Conservation (phyloP, 345 rosid species). For the Nephelium lappaceum region DNA sequence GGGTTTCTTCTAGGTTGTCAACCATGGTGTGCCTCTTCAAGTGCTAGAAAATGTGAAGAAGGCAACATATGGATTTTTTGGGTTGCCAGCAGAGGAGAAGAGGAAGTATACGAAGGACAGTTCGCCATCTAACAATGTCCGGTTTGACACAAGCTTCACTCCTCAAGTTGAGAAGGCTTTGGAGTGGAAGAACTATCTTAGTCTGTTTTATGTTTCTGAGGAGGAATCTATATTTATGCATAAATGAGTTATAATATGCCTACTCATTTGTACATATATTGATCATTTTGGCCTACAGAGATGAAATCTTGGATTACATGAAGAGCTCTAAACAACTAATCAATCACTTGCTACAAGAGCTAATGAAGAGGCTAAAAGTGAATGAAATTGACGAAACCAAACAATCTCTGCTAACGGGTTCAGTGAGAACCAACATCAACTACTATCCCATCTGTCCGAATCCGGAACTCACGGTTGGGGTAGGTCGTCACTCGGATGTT, state of each 20-base stretch:
- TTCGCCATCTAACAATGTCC: slow-evolving; percentile 25
- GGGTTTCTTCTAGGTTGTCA: slow-evolving; percentile 54
- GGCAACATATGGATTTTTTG: slow-evolving; percentile 46
- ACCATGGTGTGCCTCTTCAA: slow-evolving; percentile 49
- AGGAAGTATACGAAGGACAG: slow-evolving; percentile 34
- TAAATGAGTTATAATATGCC: too few species aligned
- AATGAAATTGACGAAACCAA: slow-evolving; percentile 25
- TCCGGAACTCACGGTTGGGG: slow-evolving; percentile 26
- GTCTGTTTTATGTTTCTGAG: slow-evolving; percentile 23
- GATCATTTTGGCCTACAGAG: slow-evolving; percentile 7
- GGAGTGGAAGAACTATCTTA: slow-evolving; percentile 32
- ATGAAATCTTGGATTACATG: slow-evolving; percentile 26
- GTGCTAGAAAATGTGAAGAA: slow-evolving; percentile 39
- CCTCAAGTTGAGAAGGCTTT: slow-evolving; percentile 26
- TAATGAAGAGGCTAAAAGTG: slow-evolving; percentile 27
- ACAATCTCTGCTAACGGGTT: slow-evolving; percentile 25
- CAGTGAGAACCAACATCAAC: slow-evolving; percentile 26
- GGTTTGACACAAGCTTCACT: slow-evolving; percentile 27
- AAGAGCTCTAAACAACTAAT: slow-evolving; percentile 21
- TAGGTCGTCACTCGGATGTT: slow-evolving; percentile 26
- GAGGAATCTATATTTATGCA: slow-evolving; percentile 12
- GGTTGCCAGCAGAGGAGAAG: slow-evolving; percentile 42
- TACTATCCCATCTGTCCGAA: slow-evolving; percentile 31
- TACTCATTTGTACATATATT: too few species aligned
- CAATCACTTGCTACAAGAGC: slow-evolving; percentile 8